Evolutionary conservation across 2,329 filamentous ascomycete species (phyloP).

Genomic region (Aspergillus flavus): DNA sequence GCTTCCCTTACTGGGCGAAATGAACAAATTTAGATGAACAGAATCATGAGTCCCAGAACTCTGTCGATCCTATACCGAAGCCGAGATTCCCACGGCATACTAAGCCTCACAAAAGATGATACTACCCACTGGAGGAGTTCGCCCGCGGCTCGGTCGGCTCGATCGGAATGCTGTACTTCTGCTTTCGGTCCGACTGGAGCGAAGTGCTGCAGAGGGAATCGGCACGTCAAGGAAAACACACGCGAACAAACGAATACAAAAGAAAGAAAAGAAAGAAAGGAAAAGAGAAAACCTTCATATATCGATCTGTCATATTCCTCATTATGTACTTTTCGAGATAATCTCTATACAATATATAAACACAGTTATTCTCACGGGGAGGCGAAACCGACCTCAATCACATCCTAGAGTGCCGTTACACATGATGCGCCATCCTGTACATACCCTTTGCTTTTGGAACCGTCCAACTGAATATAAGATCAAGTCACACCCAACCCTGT

Average conservation of each 20-base stretch:
- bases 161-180: background rate
- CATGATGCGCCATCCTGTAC: background rate
- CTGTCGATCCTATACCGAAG: background rate
- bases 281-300: background rate
- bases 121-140: no score
- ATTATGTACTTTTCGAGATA: constrained; percentile 11
- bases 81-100: background rate
- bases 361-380: constrained; percentile 1
- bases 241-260: background rate
- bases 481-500: background rate
- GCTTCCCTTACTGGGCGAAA: background rate
- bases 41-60: background rate
- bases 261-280: background rate
- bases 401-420: background rate
- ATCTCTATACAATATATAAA: constrained; percentile 9
- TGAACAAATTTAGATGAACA: background rate
- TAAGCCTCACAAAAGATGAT: no score
- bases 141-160: background rate
- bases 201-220: no score
- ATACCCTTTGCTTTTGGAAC: background rate
- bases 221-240: no score
- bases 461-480: background rate
- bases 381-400: background rate
- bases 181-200: background rate
- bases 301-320: constrained; percentile 12